Conservation (phyloP, 2,329 filamentous ascomycete genomes). For the Hypoxylon sp. region DNA sequence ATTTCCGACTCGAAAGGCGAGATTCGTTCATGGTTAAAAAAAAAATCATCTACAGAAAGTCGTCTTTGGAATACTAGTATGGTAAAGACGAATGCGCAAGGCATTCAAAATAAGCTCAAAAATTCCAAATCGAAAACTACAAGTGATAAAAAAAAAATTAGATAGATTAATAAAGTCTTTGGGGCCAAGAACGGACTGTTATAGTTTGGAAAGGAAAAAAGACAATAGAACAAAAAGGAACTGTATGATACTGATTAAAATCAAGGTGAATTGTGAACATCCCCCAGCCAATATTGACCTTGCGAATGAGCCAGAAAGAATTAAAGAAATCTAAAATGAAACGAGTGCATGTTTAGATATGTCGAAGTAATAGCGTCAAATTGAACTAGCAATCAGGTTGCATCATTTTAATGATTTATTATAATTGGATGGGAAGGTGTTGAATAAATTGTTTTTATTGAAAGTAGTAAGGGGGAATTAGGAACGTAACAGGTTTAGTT, state of each 20-base stretch:
- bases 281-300: neutral
- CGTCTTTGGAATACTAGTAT: neutral
- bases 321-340: neutral
- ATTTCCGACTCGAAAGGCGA: neutral
- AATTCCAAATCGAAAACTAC: neutral
- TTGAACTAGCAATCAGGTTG: constrained; percentile 7
- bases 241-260: neutral
- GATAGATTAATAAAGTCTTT: neutral
- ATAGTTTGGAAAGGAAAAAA: neutral
- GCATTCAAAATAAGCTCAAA: neutral
- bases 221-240: neutral
- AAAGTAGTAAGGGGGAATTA: neutral
- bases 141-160: neutral
- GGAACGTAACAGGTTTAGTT: constrained; percentile 9
- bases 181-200: neutral
- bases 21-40: neutral
- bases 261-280: neutral
- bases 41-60: neutral
- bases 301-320: neutral
- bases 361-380: neutral
- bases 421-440: neutral
- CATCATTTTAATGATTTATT: neutral
- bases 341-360: neutral
- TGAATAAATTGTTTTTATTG: constrained; percentile 17
- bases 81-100: neutral